phyloP scores from a whole-genome alignment of 345 rosid species.

The Brassica carinata region DNA sequence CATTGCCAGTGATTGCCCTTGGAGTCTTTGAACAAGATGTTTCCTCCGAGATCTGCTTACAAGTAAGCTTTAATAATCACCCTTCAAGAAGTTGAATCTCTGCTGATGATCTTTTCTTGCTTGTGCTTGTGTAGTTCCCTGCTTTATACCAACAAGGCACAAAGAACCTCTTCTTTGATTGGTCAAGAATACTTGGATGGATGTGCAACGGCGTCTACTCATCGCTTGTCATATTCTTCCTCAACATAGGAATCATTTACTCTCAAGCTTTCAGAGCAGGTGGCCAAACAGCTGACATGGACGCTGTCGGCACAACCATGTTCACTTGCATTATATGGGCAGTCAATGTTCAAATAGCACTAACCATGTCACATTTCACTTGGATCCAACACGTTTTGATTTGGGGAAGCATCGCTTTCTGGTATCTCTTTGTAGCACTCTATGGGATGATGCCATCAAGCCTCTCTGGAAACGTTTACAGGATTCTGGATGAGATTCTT shows the following conservation, averaged over 20 bases:
- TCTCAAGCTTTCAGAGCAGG: slow-evolving; percentile 68
- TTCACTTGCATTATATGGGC: slow-evolving; percentile 93
- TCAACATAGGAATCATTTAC: slow-evolving; percentile 63
- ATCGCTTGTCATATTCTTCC: slow-evolving; percentile 73
- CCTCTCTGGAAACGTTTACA: slow-evolving; percentile 61
- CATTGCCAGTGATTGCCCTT: slow-evolving; percentile 74
- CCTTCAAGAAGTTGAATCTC: neutral
- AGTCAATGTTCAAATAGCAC: slow-evolving; percentile 87
- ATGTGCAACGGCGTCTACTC: slow-evolving; percentile 84
- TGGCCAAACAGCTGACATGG: slow-evolving; percentile 93
- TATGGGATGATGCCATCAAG: slow-evolving; percentile 65
- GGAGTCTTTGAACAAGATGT: slow-evolving; percentile 86
- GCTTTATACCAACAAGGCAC: slow-evolving; percentile 82
- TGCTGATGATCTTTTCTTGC: neutral
- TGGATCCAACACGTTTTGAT: slow-evolving; percentile 92
- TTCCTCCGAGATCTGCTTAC: slow-evolving; percentile 70
- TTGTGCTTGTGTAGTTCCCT: slow-evolving; percentile 53
- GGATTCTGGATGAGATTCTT: slow-evolving; percentile 74
- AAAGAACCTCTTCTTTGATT: slow-evolving; percentile 60
- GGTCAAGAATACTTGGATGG: slow-evolving; percentile 79
- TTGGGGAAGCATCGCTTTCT: slow-evolving; percentile 79
- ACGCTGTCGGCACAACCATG: slow-evolving; percentile 84
- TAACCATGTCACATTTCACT: slow-evolving; percentile 91
- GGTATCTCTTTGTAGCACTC: slow-evolving; percentile 76
- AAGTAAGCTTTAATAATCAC: slow-evolving; percentile 45